phyloP scores from a whole-genome alignment of 2,329 filamentous ascomycete species.

The Mycosphaerella sp. region DNA sequence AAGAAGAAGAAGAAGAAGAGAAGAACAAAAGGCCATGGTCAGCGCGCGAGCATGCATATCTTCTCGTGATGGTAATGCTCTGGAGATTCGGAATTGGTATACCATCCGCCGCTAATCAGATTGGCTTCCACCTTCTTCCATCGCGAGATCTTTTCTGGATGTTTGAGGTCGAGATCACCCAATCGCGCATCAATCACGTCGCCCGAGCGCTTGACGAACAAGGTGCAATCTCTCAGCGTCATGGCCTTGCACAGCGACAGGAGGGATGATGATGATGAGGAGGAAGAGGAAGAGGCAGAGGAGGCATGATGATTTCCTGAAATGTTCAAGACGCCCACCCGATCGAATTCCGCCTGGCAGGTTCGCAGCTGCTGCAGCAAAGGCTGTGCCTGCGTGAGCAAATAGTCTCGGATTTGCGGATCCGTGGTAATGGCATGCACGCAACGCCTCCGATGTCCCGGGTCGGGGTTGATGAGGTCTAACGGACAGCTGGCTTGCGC shows the following conservation, averaged over 20 bases:
- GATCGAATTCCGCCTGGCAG: slow-evolving; percentile 37
- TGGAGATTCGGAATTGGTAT: slow-evolving; percentile 29
- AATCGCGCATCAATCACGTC: slow-evolving; percentile 37
- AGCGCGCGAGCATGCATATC: slow-evolving; percentile 25
- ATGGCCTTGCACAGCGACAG: slow-evolving; percentile 37
- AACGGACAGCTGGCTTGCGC: slow-evolving; percentile 37
- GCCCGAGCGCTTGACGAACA: slow-evolving; percentile 34
- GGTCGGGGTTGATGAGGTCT: slow-evolving; percentile 33
- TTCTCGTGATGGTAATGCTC: slow-evolving; percentile 14
- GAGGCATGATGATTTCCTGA: slow-evolving; percentile 8
- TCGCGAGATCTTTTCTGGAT: slow-evolving; percentile 35
- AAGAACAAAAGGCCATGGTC: neutral
- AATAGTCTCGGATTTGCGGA: slow-evolving; percentile 22
- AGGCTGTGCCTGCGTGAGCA: slow-evolving; percentile 13
- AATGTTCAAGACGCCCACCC: slow-evolving; percentile 28
- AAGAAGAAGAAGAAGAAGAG: no score
- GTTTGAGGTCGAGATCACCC: slow-evolving; percentile 45
- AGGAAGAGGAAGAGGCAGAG: no score
- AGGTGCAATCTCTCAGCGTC: slow-evolving; percentile 44
- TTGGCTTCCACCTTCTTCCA: slow-evolving; percentile 39
- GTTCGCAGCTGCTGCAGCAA: neutral
- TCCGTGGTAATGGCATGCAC: slow-evolving; percentile 25
- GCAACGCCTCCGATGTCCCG: slow-evolving; percentile 21
- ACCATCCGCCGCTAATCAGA: slow-evolving; percentile 38
- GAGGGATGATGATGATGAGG: neutral